Evolutionary conservation across 495 filamentous ascomycete genomes (phyloP).

Genomic region (Bombardia bombarda): DNA sequence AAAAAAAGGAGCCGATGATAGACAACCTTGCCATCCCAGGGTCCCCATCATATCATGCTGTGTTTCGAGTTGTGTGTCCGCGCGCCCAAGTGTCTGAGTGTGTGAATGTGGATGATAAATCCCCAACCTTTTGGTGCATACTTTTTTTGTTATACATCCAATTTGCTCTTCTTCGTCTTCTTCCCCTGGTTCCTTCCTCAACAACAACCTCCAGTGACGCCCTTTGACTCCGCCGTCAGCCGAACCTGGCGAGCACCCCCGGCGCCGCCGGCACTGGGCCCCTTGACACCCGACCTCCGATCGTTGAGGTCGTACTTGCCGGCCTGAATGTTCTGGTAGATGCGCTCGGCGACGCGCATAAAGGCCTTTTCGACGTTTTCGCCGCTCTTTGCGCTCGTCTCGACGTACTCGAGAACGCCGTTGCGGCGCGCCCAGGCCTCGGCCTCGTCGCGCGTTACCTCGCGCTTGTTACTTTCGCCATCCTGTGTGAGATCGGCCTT

Average conservation of each 20-base stretch:
- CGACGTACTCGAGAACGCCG: slow-evolving; percentile 79
- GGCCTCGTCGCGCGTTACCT: slow-evolving; percentile 72
- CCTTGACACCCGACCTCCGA: slow-evolving; percentile 85
- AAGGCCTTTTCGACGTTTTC: slow-evolving; percentile 91
- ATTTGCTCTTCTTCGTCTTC: no score
- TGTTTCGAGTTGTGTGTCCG: no score
- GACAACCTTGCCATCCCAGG: no score
- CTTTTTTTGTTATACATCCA: no score
- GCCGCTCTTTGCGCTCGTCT: slow-evolving; percentile 92
- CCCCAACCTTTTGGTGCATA: no score
- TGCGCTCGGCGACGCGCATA: slow-evolving; percentile 82
- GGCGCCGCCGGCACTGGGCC: slow-evolving; percentile 37
- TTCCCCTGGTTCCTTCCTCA: background rate
- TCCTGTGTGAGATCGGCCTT: slow-evolving; percentile 69
- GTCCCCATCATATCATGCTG: no score
- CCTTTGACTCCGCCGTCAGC: background rate
- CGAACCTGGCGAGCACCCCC: background rate
- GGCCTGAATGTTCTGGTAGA: slow-evolving; percentile 89
- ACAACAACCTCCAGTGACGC: slow-evolving; percentile 11
- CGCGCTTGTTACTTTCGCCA: slow-evolving; percentile 53
- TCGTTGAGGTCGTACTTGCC: slow-evolving; percentile 94
- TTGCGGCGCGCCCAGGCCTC: slow-evolving; percentile 80
- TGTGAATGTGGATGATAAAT: no score
- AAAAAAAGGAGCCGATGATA: no score
- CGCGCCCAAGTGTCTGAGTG: no score